A percentile compares a stretch with the other conserved stretches of the same genome.
These are phyloP conservation scores for Meyerozyma elateridarum DNA, from an alignment of 1,139 yeast species.

Conservation along the genomic window DNA sequence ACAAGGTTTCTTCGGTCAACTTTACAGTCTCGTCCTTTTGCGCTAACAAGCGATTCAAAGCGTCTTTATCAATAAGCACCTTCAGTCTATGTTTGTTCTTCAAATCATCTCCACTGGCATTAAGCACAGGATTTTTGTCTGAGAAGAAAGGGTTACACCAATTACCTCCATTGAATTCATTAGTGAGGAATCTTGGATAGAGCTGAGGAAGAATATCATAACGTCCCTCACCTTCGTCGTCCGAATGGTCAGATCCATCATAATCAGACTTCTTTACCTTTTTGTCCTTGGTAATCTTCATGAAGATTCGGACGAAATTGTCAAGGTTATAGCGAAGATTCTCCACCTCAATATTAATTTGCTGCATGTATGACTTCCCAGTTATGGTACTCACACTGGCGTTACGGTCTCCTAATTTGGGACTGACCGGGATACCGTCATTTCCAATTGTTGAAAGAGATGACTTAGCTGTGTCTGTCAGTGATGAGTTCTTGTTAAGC, in stretches of 20 bases:
- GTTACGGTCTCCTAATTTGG: constrained; percentile 1
- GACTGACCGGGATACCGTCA: neutral
- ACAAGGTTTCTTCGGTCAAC: constrained; percentile 38
- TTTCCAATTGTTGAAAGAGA: constrained; percentile 2
- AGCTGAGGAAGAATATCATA: constrained; percentile 52
- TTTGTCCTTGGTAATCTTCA: constrained; percentile 31
- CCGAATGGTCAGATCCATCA: constrained; percentile 37
- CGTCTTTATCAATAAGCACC: constrained; percentile 46
- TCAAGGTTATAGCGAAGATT: constrained; percentile 30
- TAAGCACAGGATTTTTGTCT: constrained; percentile 33
- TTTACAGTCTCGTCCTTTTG: constrained; percentile 35
- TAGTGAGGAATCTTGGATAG: constrained; percentile 61
- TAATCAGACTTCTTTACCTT: constrained; percentile 31
- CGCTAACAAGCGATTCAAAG: constrained; percentile 33
- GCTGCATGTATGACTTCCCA: constrained; percentile 23
- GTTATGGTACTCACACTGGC: constrained; percentile 1
- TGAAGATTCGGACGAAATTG: constrained; percentile 24
- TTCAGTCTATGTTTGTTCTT: constrained; percentile 42
- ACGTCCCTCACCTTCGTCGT: constrained; percentile 31
- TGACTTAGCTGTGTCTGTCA: constrained; percentile 1
- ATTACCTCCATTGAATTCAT: constrained; percentile 68
- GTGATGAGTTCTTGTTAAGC: constrained; percentile 20
- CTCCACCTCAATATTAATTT: constrained; percentile 34
- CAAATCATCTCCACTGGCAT: constrained; percentile 43
- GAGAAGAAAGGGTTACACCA: constrained; percentile 67